Conservation (phyloP, 2,329 filamentous ascomycete species). For the Monosporascus sp. region DNA sequence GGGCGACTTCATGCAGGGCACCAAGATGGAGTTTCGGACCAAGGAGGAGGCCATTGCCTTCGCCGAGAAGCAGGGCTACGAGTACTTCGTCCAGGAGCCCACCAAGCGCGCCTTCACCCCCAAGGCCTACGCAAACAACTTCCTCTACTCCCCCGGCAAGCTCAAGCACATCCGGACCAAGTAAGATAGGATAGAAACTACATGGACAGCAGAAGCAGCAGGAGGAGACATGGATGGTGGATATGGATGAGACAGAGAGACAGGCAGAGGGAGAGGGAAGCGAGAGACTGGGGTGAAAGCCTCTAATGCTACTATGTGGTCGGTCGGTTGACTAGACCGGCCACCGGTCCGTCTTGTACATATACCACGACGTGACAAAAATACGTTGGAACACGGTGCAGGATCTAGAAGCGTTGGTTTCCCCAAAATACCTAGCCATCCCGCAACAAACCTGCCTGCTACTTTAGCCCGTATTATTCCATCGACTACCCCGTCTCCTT, state of each 20-base stretch:
- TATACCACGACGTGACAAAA: background rate
- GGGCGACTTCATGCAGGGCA: conserved; percentile 91
- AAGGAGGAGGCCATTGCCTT: conserved; percentile 95
- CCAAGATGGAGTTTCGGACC: conserved; percentile 78
- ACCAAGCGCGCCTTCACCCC: conserved; percentile 79
- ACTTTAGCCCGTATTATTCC: no score
- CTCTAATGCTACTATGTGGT: background rate
- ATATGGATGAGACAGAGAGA: background rate
- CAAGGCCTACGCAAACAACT: conserved; percentile 97
- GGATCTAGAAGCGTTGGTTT: no score
- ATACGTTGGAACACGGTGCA: background rate
- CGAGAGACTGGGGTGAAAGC: background rate
- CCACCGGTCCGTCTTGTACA: background rate
- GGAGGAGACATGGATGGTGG: background rate
- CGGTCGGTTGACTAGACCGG: background rate
- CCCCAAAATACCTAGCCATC: no score
- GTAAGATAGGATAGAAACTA: conserved; percentile 34
- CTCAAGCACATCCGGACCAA: conserved; percentile 83
- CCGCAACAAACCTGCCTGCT: no score
- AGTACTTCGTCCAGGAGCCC: conserved; percentile 97
- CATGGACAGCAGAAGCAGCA: conserved; percentile 19
- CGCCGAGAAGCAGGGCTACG: conserved; percentile 97
- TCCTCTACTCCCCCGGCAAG: conserved; percentile 77
- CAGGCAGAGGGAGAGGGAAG: background rate
- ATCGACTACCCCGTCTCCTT: no score